These are phyloP conservation scores for Paramecium bursaria DNA, from an alignment of 73 alveolate species.

Conservation along the genomic window DNA sequence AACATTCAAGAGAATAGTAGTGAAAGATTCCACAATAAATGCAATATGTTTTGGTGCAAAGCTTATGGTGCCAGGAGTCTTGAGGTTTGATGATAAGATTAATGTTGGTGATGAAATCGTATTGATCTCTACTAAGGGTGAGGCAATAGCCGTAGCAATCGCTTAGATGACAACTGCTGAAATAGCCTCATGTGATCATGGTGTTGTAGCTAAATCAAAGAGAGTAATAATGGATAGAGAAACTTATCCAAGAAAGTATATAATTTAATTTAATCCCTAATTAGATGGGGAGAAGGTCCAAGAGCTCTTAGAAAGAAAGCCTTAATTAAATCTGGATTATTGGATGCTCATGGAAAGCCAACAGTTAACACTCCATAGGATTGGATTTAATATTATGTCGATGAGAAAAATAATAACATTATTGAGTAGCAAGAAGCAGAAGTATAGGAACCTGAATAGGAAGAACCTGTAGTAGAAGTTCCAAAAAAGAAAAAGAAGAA, in stretches of 20 bases:
- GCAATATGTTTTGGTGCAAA: slow-evolving; percentile 99
- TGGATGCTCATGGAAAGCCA: slow-evolving; percentile 95
- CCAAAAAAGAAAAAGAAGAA: slow-evolving; percentile 38
- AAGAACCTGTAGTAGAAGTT: slow-evolving; percentile 12
- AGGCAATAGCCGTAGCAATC: slow-evolving; percentile 97
- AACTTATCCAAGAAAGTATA: slow-evolving; percentile 92
- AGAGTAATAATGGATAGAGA: slow-evolving; percentile 99
- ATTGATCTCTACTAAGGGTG: slow-evolving; percentile 99
- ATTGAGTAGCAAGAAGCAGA: slow-evolving; percentile 13
- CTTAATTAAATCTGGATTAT: slow-evolving; percentile 96
- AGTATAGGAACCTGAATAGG: not conserved
- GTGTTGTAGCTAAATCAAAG: slow-evolving; percentile 96
- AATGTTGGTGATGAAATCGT: slow-evolving; percentile 98
- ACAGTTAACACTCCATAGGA: slow-evolving; percentile 64
- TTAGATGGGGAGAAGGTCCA: slow-evolving; percentile 99
- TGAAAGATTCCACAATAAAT: slow-evolving; percentile 97
- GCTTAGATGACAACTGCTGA: slow-evolving; percentile 99
- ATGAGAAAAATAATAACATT: slow-evolving; percentile 66
- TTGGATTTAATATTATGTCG: slow-evolving; percentile 62
- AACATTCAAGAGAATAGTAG: slow-evolving; percentile 96
- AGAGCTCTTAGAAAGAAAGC: slow-evolving; percentile 96
- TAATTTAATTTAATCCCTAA: not conserved
- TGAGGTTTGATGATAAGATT: slow-evolving; percentile 96
- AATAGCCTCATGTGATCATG: slow-evolving; percentile 99
- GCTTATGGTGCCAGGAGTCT: slow-evolving; percentile 99